Conservation (phyloP, 305 asterid genomes). For the Stenogyne calaminthoides region DNA sequence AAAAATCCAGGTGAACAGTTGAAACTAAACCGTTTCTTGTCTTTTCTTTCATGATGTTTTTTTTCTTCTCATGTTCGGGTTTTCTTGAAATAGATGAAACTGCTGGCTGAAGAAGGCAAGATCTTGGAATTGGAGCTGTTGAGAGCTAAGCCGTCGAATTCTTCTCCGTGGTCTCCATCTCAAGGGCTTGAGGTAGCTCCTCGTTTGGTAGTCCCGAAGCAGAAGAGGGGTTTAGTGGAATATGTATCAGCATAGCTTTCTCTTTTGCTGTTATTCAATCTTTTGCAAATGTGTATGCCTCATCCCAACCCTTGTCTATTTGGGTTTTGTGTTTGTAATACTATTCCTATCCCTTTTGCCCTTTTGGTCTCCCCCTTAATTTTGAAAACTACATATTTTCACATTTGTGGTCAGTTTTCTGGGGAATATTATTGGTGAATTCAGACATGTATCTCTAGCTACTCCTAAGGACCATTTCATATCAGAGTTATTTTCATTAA, state of each 20-base stretch:
- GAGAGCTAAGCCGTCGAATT: conserved; percentile 45
- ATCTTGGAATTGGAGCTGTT: conserved; percentile 54
- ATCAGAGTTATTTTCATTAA: background rate
- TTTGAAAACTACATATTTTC: conserved; percentile 24
- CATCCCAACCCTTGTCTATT: background rate
- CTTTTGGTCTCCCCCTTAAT: conserved; percentile 20
- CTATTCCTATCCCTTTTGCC: background rate
- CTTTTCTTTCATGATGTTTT: background rate
- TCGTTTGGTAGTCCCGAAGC: conserved; percentile 53
- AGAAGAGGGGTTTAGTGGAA: conserved; percentile 49
- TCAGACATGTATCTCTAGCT: conserved; percentile 1
- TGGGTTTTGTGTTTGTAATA: conserved; percentile 17
- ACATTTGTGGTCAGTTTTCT: conserved; percentile 21
- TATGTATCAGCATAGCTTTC: conserved; percentile 6
- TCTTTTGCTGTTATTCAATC: conserved; percentile 29
- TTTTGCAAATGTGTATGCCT: conserved; percentile 32
- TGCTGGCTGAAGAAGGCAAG: conserved; percentile 75
- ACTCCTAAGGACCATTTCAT: background rate
- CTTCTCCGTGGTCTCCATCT: conserved; percentile 66
- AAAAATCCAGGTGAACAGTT: conserved; percentile 72
- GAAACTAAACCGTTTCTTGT: background rate
- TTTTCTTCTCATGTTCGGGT: background rate
- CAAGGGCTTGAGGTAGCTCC: conserved; percentile 50
- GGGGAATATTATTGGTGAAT: conserved; percentile 13
- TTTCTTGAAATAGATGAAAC: conserved; percentile 56